Evolutionary conservation across 805 yeast genomes (phyloP), one percentile per base, ranked within the genome.

Genomic region (Lachancea lanzarotensis): DNA sequence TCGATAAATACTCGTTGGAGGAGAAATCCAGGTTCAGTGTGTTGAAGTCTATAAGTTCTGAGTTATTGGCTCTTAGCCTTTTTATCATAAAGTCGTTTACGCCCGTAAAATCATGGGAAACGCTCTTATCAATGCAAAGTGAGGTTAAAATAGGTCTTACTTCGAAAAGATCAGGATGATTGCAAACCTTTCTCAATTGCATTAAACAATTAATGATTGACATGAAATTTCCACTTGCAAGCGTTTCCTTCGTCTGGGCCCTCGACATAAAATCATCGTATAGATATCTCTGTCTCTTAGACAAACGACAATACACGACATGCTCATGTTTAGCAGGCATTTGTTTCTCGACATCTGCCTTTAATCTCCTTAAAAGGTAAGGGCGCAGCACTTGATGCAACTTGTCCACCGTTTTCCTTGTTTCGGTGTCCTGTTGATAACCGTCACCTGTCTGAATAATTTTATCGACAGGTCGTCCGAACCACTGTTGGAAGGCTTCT

Each of bases 281-380:
- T 45, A 93, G 66, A 56, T 78, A 85, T 48, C 98, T 69, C 62
- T 93, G 99, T 52, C 99, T 76, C 56, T 93, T 89, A 1, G 97
- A 89, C 37, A 93, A 68, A 22, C 95, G 77, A 68, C 98, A 95
- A 60, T 85, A 87, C 5, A 93, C 81, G 47, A 93, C 82, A 63
- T 93, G 99, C 62, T 93, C 99, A 63, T 89, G 86, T 59, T 93
- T 93, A 0, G 85, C 96, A 1, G 99, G 99, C 98, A 93, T 93
- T 65, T 93, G 98, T 59, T 91, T 89, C 57, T 93, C 99, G 12
- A 93, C 99, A 65, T 93, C 99, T 17, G 86, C 88, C 62, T 93
- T 93, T 59, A 93, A 74, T 52, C 99, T 80, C 62, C 99, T 79
- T 48, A 93, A 69, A 33, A 93, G 69, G 57, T 91, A 93, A 0